Evolutionary conservation across 2,329 filamentous ascomycete species (phyloP), one percentile per base, ranked within the genome.

Genomic region (Endoconidiophora polonica): DNA sequence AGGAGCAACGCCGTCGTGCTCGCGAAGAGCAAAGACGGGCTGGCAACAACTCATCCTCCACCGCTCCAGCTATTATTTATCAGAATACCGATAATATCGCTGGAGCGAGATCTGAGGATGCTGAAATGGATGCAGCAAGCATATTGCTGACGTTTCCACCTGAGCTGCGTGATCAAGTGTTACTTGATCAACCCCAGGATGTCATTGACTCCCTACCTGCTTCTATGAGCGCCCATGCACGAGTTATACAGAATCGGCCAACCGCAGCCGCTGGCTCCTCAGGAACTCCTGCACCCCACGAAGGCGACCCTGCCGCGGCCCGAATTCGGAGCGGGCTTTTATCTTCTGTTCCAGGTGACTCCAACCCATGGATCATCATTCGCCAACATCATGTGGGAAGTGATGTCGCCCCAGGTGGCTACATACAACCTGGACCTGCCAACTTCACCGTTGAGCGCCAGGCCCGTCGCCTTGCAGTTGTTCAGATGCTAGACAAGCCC

Each of bases 401-500:
- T 14, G 18, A 9, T 18, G 43, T 29, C 29, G 26, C 26, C n/a
- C 29, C 29, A 3, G 45, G 45, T 3, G 12, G 20, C 41, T 24
- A 6, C 18, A 14, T 18, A 20, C 20, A 43, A 5, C 12, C 41
- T 20, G 7, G 10, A 5, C 6, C 38, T n/a, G 44, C 24, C 9
- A 29, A 46, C 26, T 26, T 39, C 29, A 24, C 36, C 16, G 5
- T 33, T n/a, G 43, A 51, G 20, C 22, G 38, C 5, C 49, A 26
- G 9, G 42, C 59, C 14, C 79, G 85, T 52, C 83, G 84, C 54
- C 81, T 86, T 20, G 47, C 43, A 23, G 83, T 93, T 52, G 84
- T 94, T 22, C 91, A 98, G 62, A 94, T 98, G 83, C 76, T 98
- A 26, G 91, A 98, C 64, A 95, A 94, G 66, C 76, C 88, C 44